Evolutionary conservation across 2,329 filamentous ascomycete species (phyloP).

Genomic region (Colletotrichum liriopes): DNA sequence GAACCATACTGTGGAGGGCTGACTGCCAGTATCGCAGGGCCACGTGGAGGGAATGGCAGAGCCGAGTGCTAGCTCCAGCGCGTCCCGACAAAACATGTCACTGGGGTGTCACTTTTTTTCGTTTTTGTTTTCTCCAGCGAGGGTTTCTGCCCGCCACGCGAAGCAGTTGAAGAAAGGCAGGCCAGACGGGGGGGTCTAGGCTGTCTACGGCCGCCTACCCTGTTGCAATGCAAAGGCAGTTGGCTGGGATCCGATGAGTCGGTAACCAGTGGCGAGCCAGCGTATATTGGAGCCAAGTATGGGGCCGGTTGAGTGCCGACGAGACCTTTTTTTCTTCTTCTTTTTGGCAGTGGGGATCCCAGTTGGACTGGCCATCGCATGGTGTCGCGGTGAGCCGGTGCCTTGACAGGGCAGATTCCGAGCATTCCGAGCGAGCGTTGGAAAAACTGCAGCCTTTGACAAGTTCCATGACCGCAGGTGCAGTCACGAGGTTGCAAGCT

Average conservation of each 20-base stretch:
- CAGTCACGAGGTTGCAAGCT: background rate
- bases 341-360: background rate
- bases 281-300: background rate
- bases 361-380: background rate
- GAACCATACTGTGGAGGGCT: background rate
- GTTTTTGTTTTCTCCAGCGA: background rate
- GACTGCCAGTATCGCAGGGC: background rate
- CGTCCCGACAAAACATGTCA: background rate
- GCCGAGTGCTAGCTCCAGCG: background rate
- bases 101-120: background rate
- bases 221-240: background rate
- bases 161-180: background rate
- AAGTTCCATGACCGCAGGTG: background rate
- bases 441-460: background rate
- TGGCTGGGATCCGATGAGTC: background rate
- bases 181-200: background rate
- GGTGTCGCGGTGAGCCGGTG: background rate
- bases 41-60: background rate
- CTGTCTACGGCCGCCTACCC: background rate
- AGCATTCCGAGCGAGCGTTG: background rate
- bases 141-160: background rate
- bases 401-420: background rate
- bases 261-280: constrained; percentile 1
- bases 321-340: background rate
- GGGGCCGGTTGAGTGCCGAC: background rate